Percentiles rank a stretch among this genome's conserved stretches.
Evolutionary conservation across 148 eudicot genomes (phyloP).

Genomic region (Cornus controversa): DNA sequence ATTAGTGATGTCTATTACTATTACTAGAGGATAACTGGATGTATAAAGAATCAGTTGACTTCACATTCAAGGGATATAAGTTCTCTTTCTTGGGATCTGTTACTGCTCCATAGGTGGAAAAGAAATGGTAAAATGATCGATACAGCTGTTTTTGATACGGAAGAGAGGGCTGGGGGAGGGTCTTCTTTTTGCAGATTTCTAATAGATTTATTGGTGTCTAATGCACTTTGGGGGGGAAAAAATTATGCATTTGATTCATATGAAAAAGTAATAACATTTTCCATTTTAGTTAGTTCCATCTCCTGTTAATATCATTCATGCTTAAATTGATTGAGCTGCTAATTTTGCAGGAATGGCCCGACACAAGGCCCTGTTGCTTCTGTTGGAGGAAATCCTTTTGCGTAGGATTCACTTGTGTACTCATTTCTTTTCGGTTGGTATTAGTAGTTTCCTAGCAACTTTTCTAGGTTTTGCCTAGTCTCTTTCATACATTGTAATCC

Average conservation of each 20-base stretch:
- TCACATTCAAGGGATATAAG: too few species aligned
- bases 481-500: too few species aligned
- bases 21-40: too few species aligned
- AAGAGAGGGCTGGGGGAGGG: too few species aligned
- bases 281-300: neutral
- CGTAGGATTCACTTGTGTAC: slow-evolving; percentile 29
- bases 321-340: slow-evolving; percentile 1
- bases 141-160: too few species aligned
- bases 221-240: neutral
- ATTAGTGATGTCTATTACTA: too few species aligned
- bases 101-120: too few species aligned
- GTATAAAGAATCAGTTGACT: too few species aligned
- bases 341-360: slow-evolving; percentile 58
- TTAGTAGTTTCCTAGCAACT: slow-evolving; percentile 8
- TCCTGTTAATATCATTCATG: neutral
- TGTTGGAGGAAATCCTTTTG: slow-evolving; percentile 85
- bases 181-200: too few species aligned
- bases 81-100: too few species aligned
- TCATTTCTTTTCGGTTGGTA: slow-evolving; percentile 5
- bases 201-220: neutral
- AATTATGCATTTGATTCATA: neutral
- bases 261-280: too few species aligned
- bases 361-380: slow-evolving; percentile 67
- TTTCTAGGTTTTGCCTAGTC: neutral
- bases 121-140: too few species aligned